Base-by-base conservation (phyloP, 441 rosid genomes). In the Euphorbia schlechtendalii region DNA sequence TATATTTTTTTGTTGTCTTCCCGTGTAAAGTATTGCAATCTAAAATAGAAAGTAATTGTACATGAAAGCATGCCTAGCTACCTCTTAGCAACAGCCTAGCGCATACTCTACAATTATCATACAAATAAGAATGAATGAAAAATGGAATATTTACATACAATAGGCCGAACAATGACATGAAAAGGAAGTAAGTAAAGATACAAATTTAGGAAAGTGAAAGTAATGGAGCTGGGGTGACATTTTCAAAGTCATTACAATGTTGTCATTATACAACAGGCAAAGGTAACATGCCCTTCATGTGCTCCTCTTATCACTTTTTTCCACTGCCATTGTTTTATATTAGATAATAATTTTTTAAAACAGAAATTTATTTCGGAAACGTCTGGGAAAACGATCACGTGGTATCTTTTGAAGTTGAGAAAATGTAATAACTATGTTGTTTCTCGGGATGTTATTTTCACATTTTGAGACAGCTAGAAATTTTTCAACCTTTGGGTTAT, bases 221-320 rank as follows among this genome's bases (percentile, higher is more conserved):
- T n/a, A 48, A 48, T 17, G 53, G 21, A 48, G 53, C n/a, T 48
- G 53, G 53, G 22, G 9, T 48, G 53, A 48, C 53, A 48, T 48
- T 6, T 3, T 5, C 18, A 17, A 48, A 43, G 48, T 43, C 48
- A 15, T 43, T 48, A 17, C 53, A 17, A 43, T 43, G 20, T 17
- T 48, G 53, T 48, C 53, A 6, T 48, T 48, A 48, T 48, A 17
- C 5, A 17, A 17, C 21, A 48, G 53, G 53, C 53, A 48, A 48
- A 48, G 21, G 53, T 48, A 48, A 48, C 53, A 48, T 48, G 53
- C 21, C 53, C 18, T 48, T 48, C 53, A 48, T 48, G 53, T 48
- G 53, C 53, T 46, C 15, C 3, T n/a, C 52, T 46, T 46, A 14
- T 17, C 20, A 48, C 5, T 48, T 48, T 17, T 17, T 5, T n/a